phyloP scores from a whole-genome alignment of 257 asterid genomes.

The Penstemon newberryi region DNA sequence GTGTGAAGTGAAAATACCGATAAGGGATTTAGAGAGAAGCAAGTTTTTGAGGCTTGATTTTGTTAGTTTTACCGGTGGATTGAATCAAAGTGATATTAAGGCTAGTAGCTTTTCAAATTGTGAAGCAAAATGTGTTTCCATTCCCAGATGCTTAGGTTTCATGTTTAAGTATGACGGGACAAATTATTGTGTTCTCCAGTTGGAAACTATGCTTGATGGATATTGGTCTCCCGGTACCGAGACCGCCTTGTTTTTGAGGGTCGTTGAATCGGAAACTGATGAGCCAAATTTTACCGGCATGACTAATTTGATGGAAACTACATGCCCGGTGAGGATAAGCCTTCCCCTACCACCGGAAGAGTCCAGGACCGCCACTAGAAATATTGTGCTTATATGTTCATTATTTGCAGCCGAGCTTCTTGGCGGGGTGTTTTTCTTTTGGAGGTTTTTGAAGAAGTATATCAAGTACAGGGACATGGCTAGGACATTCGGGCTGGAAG shows the following conservation, averaged over 20 bases:
- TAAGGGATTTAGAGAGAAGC: slow-evolving; percentile 34
- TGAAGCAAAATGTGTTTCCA: slow-evolving; percentile 36
- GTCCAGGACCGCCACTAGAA: slow-evolving; percentile 57
- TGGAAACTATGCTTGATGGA: slow-evolving; percentile 56
- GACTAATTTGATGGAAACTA: slow-evolving; percentile 59
- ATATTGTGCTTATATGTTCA: slow-evolving; percentile 54
- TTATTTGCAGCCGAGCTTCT: slow-evolving; percentile 76
- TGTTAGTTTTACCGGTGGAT: slow-evolving; percentile 62
- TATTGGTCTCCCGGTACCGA: slow-evolving; percentile 70
- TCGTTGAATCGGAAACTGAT: slow-evolving; percentile 53
- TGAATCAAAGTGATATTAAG: slow-evolving; percentile 44
- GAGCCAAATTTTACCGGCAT: slow-evolving; percentile 53
- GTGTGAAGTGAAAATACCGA: slow-evolving; percentile 44
- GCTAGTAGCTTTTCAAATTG: slow-evolving; percentile 45
- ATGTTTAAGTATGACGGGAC: slow-evolving; percentile 71
- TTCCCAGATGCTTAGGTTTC: slow-evolving; percentile 54
- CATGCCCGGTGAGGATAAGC: slow-evolving; percentile 64
- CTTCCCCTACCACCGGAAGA: slow-evolving; percentile 70
- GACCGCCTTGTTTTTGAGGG: slow-evolving; percentile 59
- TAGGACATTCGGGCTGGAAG: slow-evolving; percentile 77
- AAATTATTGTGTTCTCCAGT: slow-evolving; percentile 55
- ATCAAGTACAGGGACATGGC: slow-evolving; percentile 91
- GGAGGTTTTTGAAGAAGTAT: slow-evolving; percentile 78
- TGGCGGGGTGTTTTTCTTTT: slow-evolving; percentile 68
- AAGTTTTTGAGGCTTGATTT: slow-evolving; percentile 64